Evolutionary conservation across 2,329 filamentous ascomycete genomes (phyloP), one percentile per base, ranked within the genome.

Genomic region (Graphilbum sp.): DNA sequence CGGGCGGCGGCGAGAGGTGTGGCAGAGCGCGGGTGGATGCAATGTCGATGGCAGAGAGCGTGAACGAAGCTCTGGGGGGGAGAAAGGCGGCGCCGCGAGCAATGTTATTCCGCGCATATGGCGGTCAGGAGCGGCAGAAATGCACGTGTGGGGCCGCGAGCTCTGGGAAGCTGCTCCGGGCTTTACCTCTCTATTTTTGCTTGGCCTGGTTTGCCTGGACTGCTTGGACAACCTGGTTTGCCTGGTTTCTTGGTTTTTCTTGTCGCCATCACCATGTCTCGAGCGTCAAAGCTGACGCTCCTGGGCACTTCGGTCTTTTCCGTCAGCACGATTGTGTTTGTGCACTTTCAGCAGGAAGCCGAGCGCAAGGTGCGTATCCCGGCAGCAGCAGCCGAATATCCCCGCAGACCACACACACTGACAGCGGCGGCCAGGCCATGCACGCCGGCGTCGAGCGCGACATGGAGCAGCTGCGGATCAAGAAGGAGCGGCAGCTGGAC

Each of bases 401-500:
- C 23, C 7, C 23, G 12, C 7, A 25, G 12, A 25, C 23, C 23
- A 25, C 23, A 25, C 7, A 7, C 23, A 7, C 7, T 7, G 23
- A 25, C 23, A 25, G 7, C 23, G 7, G 12, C 20, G 20, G 4
- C 16, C 32, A 88, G 90, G 82, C 84, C 41, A 98, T 98, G 90
- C 90, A 98, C 53, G 74, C 80, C 47, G 90, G 90, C 33, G 90
- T 98, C 32, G 65, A 96, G 46, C 82, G 88, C 46, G 90, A 98
- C 53, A 81, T 95, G 67, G 88, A 96, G 54, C 85, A 92, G 53
- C 87, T 94, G 55, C 76, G 82, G 34, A 56, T 95, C 47, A 95
- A 95, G 62, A 72, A 74, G 47, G 90, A 98, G 57, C 78, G 90
- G 42, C 83, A 92, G 56, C 73, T 86, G 37, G 90, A 98, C 54